Conservation (phyloP, 441 rosid species). For the Erodium trifolium region DNA sequence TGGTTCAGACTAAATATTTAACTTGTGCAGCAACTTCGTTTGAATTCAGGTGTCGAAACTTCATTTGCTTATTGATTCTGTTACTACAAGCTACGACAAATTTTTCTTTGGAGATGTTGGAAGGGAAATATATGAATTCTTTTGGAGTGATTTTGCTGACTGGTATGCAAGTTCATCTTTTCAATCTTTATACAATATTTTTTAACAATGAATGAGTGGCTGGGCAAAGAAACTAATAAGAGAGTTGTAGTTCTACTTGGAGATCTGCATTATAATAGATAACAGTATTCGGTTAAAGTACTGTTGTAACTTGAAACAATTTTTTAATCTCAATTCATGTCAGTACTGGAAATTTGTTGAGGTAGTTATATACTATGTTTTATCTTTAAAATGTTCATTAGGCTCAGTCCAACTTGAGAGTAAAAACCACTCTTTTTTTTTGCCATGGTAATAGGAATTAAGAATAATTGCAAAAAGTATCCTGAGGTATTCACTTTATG, state of each 20-base stretch:
- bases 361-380: not conserved
- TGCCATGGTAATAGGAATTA: not conserved
- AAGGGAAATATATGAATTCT: conserved; percentile 88
- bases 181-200: not conserved
- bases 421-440: not conserved
- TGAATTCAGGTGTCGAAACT: conserved; percentile 70
- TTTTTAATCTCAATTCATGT: not conserved
- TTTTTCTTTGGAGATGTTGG: conserved; percentile 87
- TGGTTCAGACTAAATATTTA: not conserved
- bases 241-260: not conserved
- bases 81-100: conserved; percentile 75
- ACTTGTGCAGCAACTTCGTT: not conserved
- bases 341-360: conserved; percentile 5
- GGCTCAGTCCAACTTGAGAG: not conserved
- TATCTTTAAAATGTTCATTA: conserved; percentile 6
- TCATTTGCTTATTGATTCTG: conserved; percentile 69
- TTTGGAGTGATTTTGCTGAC: conserved; percentile 96
- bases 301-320: not conserved
- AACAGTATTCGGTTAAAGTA: not conserved
- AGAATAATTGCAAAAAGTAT: not conserved
- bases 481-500: too few relatives aligned
- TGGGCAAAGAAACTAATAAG: not conserved
- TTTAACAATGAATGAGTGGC: not conserved
- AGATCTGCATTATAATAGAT: not conserved
- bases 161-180: conserved; percentile 41